Evolutionary conservation across 1,139 yeast genomes (phyloP).

Genomic region (Saccharomyces hybrid): DNA sequence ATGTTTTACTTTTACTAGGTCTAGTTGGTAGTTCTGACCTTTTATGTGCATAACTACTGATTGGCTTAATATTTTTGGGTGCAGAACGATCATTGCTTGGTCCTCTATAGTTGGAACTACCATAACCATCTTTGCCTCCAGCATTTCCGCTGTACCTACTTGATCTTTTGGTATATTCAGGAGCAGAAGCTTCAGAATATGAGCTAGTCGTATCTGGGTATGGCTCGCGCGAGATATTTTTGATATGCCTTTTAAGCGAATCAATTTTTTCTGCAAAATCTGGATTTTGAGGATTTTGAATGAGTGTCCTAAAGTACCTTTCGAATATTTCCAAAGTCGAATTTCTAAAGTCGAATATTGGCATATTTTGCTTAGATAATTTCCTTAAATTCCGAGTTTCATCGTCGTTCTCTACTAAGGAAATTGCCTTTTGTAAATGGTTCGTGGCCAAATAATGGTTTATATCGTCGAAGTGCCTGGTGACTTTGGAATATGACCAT

Average conservation of each 20-base stretch:
- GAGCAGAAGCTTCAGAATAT: not conserved
- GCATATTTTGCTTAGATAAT: slow-evolving; percentile 7
- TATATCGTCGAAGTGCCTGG: slow-evolving; percentile 18
- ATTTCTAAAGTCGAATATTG: slow-evolving; percentile 12
- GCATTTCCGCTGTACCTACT: not conserved
- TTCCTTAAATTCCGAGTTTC: slow-evolving; percentile 7
- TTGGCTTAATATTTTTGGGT: not conserved
- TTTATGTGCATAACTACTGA: not conserved
- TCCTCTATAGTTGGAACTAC: not conserved
- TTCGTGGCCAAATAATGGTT: slow-evolving; percentile 12
- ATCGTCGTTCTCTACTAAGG: slow-evolving; percentile 13
- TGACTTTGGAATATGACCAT: slow-evolving; percentile 16
- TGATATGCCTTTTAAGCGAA: slow-evolving; percentile 4
- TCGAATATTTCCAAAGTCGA: slow-evolving; percentile 11
- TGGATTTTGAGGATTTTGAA: slow-evolving; percentile 10
- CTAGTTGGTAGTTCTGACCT: not conserved
- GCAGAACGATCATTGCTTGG: not conserved
- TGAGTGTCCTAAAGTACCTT: slow-evolving; percentile 13
- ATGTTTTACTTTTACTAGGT: not conserved
- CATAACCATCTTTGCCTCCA: not conserved
- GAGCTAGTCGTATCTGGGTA: not conserved
- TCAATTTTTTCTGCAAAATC: slow-evolving; percentile 12
- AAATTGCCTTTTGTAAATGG: slow-evolving; percentile 11
- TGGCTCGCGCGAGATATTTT: not conserved
- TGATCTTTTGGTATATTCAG: not conserved